These are phyloP conservation scores for Phytophthora vignae DNA, from an alignment of 352 stramenopile species.

Conservation along the genomic window DNA sequence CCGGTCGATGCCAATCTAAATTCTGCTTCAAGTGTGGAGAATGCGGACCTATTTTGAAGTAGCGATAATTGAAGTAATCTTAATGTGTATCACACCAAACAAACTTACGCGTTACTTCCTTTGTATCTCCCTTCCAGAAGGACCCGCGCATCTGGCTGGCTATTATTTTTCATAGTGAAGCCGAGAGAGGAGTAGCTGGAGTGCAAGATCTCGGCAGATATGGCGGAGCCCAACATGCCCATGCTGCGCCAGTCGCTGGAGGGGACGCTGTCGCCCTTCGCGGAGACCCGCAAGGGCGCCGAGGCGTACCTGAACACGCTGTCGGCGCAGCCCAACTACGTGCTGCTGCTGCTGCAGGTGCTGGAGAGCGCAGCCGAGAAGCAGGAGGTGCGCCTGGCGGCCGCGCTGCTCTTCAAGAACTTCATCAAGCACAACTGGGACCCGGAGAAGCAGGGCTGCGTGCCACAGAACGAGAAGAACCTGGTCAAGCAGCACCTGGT, in stretches of 20 bases:
- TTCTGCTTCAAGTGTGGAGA: slow-evolving; percentile 22
- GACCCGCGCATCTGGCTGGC: not conserved
- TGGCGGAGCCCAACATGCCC: slow-evolving; percentile 72
- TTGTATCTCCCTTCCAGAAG: slow-evolving; percentile 9
- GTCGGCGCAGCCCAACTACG: slow-evolving; percentile 71
- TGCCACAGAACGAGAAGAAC: slow-evolving; percentile 88
- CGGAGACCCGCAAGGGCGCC: slow-evolving; percentile 72
- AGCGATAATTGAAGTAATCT: not conserved
- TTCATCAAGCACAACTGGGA: slow-evolving; percentile 98
- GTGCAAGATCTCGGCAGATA: slow-evolving; percentile 30
- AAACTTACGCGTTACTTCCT: not conserved
- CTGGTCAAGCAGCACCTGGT: slow-evolving; percentile 99
- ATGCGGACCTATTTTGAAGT: not conserved
- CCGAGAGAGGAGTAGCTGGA: not conserved
- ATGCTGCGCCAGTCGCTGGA: slow-evolving; percentile 79
- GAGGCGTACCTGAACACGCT: slow-evolving; percentile 75
- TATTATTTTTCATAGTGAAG: slow-evolving; percentile 15
- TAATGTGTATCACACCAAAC: slow-evolving; percentile 2
- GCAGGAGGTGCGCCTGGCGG: slow-evolving; percentile 74
- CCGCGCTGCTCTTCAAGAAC: slow-evolving; percentile 97
- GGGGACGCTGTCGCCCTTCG: slow-evolving; percentile 80
- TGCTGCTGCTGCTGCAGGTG: slow-evolving; percentile 76
- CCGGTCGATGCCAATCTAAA: slow-evolving; percentile 6
- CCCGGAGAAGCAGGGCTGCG: slow-evolving; percentile 78
- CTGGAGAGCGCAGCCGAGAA: slow-evolving; percentile 70